Evolutionary conservation across 2,329 filamentous ascomycete genomes (phyloP).

Genomic region (Xylaria sp.): DNA sequence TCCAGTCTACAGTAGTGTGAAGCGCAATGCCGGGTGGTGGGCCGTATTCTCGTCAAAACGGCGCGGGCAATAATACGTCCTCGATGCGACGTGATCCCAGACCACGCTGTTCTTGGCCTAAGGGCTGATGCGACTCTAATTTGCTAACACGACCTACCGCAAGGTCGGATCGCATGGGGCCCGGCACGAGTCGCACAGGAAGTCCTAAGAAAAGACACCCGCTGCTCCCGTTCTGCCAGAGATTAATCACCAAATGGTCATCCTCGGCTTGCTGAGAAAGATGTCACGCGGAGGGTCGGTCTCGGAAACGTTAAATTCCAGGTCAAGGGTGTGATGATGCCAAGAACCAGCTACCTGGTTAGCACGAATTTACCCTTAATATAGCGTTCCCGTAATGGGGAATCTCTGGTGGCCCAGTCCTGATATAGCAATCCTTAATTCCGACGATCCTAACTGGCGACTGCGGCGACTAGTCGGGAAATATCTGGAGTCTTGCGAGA

Average conservation of each 20-base stretch:
- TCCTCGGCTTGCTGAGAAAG: slow-evolving; percentile 7
- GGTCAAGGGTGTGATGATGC: slow-evolving; percentile 3
- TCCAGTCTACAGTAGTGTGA: background rate
- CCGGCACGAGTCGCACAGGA: background rate
- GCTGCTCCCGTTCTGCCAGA: slow-evolving; percentile 15
- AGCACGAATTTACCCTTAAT: background rate
- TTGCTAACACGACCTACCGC: slow-evolving; percentile 11
- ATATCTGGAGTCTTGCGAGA: slow-evolving; percentile 18
- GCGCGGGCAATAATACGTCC: slow-evolving; percentile 15
- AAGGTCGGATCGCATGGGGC: slow-evolving; percentile 23
- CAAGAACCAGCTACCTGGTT: slow-evolving; percentile 2
- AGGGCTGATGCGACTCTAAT: slow-evolving; percentile 19
- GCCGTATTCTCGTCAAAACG: background rate
- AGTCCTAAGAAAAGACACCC: slow-evolving; percentile 13
- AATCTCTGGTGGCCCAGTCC: background rate
- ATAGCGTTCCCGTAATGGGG: slow-evolving; percentile 1
- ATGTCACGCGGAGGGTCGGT: background rate
- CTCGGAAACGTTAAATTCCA: background rate
- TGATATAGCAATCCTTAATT: slow-evolving; percentile 30
- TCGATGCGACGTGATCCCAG: slow-evolving; percentile 25
- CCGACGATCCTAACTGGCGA: slow-evolving; percentile 14
- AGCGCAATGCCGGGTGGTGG: background rate
- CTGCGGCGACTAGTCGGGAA: slow-evolving; percentile 22
- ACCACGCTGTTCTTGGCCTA: slow-evolving; percentile 22
- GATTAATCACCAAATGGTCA: slow-evolving; percentile 25